Conservation (phyloP, 2,329 filamentous ascomycete genomes). For the Phyllosticta paracitricarpa region DNA sequence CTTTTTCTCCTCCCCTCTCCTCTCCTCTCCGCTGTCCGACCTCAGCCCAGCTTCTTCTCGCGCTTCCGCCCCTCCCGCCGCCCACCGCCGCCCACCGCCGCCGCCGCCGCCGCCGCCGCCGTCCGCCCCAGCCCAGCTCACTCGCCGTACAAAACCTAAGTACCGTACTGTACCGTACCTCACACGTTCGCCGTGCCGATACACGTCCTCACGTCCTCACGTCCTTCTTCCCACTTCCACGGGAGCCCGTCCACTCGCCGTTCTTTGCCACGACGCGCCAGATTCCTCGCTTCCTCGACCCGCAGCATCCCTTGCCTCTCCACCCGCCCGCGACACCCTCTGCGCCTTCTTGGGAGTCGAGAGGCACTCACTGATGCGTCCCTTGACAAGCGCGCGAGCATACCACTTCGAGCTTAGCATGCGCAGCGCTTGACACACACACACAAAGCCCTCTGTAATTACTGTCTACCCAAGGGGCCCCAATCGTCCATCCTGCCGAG, state of each 20-base stretch:
- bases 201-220: neutral
- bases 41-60: neutral
- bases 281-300: conserved; percentile 10
- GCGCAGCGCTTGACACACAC: conserved; percentile 24
- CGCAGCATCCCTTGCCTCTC: conserved; percentile 8
- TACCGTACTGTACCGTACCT: too few relatives aligned
- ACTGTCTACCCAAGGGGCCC: conserved; percentile 23
- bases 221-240: neutral
- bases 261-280: conserved; percentile 9
- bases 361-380: conserved; percentile 27
- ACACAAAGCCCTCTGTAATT: conserved; percentile 17
- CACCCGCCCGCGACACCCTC: conserved; percentile 20
- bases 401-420: conserved; percentile 30
- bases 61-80: neutral
- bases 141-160: neutral
- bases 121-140: neutral
- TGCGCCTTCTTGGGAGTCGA: conserved; percentile 9
- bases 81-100: too few relatives aligned
- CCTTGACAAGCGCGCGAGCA: conserved; percentile 28
- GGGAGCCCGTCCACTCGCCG: neutral
- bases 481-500: conserved; percentile 3
- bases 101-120: too few relatives aligned
- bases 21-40: neutral
- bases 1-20: too few relatives aligned
- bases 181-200: too few relatives aligned